These are phyloP conservation scores for Solanum chmielewskii DNA, from an alignment of 257 asterid species.

Conservation along the genomic window DNA sequence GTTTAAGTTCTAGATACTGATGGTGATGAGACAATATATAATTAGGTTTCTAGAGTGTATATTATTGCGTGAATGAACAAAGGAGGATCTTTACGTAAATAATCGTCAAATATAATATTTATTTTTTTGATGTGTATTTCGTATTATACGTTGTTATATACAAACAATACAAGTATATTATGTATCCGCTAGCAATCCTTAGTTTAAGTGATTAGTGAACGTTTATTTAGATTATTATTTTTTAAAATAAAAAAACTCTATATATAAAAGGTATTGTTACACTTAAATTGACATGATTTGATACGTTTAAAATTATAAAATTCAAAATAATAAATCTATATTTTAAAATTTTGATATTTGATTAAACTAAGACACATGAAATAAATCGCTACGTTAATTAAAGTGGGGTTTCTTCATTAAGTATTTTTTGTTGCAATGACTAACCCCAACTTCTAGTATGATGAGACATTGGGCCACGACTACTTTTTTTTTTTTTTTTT, in stretches of 20 bases:
- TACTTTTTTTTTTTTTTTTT: neutral
- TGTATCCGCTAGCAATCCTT: neutral
- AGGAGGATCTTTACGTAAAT: neutral
- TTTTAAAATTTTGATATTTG: rapidly evolving
- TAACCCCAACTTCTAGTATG: conserved; percentile 8
- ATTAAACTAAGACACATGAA: neutral
- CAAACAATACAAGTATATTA: neutral
- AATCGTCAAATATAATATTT: neutral
- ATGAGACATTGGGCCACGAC: conserved; percentile 23
- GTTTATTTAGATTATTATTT: too few relatives aligned
- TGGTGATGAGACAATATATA: neutral
- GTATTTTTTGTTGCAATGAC: neutral
- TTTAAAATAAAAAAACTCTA: too few relatives aligned
- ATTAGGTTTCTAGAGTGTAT: neutral
- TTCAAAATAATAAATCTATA: rapidly evolving
- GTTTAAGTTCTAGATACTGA: rapidly evolving
- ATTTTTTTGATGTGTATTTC: neutral
- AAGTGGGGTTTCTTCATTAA: neutral
- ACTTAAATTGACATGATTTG: neutral
- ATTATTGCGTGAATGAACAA: neutral
- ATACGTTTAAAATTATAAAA: neutral
- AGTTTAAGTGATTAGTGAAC: neutral
- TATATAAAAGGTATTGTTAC: neutral
- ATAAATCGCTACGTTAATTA: too few relatives aligned
- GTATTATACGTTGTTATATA: neutral